Evolutionary conservation across 2,329 filamentous ascomycete species (phyloP), one percentile per base, ranked within the genome.

Genomic region (Colletotrichum shisoi): DNA sequence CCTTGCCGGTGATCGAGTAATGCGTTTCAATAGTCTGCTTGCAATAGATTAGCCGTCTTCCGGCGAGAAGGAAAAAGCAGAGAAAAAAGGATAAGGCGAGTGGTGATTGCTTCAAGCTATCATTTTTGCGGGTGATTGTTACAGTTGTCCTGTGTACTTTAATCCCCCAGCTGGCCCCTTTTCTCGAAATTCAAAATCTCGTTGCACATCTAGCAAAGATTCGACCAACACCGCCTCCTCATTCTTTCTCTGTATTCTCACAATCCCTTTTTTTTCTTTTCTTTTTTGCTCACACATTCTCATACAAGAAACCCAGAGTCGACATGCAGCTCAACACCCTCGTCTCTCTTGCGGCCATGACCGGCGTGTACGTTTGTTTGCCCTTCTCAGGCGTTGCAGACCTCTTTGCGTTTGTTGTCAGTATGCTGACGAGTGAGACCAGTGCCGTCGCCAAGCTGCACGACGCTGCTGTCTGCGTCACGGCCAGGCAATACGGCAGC

Each of bases 401-500:
- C 0, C 4, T 13, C 12, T 3, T 4, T 12, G 11, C 21, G 3
- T 4, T 27, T 8, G 13, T 13, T 6, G 56, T 31, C n/a, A 2
- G 5, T 15, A 19, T 37, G 31, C 56, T 42, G 37, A 45, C 39
- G 11, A 52, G 19, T 17, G 15, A 37, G 5, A 39, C 7, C 3
- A 69, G 67, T 6, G 67, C 13, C 13, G n/a, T 53, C 3, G 58
- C 67, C 37, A 44, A 56, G 6, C 54, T 69, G 3, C 67, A 69
- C 15, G 63, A 37, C n/a, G 52, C 52, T 12, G 67, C 63, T 12
- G 54, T 67, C 5, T 67, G 63, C 21, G 40, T 69, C n/a, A 48
- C n/a, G 1, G 7, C 24, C 13, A 51, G 67, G 8, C 17, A 34
- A 0, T 39, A 39, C 3, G 54, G 54, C 40, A 57, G 54, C 40